A percentile compares a stretch with the other conserved stretches of the same genome.
Evolutionary conservation across 495 filamentous ascomycete species (phyloP).

Genomic region (Amniculicola lignicola): DNA sequence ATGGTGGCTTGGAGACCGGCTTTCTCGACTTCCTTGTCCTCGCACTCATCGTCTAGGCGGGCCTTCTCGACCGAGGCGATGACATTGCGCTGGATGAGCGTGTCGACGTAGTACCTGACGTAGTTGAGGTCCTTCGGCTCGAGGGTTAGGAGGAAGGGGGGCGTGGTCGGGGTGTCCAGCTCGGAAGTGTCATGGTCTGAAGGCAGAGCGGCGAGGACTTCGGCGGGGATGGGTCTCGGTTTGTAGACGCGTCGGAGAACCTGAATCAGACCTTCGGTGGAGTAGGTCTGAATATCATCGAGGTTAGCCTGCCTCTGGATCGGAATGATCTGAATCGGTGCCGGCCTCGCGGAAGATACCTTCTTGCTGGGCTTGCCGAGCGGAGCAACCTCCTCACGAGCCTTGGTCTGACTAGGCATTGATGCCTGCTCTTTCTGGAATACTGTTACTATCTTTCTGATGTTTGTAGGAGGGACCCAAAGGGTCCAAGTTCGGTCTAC

Average conservation of each 20-base stretch:
- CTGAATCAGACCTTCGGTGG: background rate
- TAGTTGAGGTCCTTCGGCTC: conserved; percentile 5
- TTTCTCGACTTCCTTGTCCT: background rate
- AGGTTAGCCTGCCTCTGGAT: background rate
- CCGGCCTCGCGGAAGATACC: background rate
- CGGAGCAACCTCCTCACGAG: background rate
- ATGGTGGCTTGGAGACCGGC: background rate
- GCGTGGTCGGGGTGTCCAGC: background rate
- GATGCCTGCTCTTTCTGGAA: no score
- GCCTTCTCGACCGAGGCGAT: background rate
- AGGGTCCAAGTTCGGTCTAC: no score
- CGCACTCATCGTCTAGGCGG: background rate
- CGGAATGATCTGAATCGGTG: background rate
- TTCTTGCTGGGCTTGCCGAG: no score
- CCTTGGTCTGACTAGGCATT: background rate
- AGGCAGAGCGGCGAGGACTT: background rate
- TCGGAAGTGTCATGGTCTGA: no score
- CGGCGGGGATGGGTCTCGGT: background rate
- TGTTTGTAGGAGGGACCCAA: background rate
- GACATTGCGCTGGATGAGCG: background rate
- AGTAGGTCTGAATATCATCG: conserved; percentile 9
- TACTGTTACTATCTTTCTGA: no score
- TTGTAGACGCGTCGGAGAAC: conserved; percentile 3
- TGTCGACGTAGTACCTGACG: conserved; percentile 9
- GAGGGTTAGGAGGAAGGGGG: background rate